Percentiles rank a stretch among this genome's conserved stretches.
These are phyloP conservation scores for Leishmania guyanensis DNA, from an alignment of 208 protist species.

Conservation along the genomic window DNA sequence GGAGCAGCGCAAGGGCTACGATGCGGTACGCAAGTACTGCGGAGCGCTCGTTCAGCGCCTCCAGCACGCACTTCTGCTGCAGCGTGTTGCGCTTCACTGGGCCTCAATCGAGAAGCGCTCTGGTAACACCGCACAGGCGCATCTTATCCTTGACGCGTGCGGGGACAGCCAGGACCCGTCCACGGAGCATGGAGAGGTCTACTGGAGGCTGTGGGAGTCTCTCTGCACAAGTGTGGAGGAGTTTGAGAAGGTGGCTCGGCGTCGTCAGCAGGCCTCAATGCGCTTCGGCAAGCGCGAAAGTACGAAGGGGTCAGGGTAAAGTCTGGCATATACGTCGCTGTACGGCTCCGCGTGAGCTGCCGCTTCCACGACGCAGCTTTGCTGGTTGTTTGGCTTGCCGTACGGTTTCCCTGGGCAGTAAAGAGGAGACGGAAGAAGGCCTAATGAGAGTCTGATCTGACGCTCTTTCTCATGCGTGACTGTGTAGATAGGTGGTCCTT, in stretches of 20 bases:
- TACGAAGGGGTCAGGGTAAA: not conserved
- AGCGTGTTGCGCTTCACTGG: constrained; percentile 78
- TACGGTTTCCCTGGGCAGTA: not conserved
- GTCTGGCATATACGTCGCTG: not conserved
- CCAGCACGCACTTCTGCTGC: constrained; percentile 42
- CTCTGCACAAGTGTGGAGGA: constrained; percentile 60
- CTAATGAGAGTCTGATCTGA: not conserved
- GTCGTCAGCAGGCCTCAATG: constrained; percentile 61
- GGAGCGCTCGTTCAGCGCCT: constrained; percentile 38
- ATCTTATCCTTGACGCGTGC: constrained; percentile 70
- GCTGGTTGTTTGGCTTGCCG: not conserved
- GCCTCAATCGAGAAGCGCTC: constrained; percentile 71
- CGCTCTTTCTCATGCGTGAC: not conserved
- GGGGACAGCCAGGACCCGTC: constrained; percentile 70
- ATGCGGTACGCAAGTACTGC: constrained; percentile 46
- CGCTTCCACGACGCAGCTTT: not conserved
- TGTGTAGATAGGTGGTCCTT: not conserved
- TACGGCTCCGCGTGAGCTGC: not conserved
- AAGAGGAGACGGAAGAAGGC: not conserved
- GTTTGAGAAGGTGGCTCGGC: constrained; percentile 67
- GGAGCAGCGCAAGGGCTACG: constrained; percentile 45
- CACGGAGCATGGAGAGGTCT: constrained; percentile 52
- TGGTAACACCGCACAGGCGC: constrained; percentile 48
- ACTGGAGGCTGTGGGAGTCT: constrained; percentile 80
- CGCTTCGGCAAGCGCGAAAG: constrained; percentile 31